phyloP scores from a whole-genome alignment of 495 filamentous ascomycete genomes.

The Annulohypoxylon bovei region DNA sequence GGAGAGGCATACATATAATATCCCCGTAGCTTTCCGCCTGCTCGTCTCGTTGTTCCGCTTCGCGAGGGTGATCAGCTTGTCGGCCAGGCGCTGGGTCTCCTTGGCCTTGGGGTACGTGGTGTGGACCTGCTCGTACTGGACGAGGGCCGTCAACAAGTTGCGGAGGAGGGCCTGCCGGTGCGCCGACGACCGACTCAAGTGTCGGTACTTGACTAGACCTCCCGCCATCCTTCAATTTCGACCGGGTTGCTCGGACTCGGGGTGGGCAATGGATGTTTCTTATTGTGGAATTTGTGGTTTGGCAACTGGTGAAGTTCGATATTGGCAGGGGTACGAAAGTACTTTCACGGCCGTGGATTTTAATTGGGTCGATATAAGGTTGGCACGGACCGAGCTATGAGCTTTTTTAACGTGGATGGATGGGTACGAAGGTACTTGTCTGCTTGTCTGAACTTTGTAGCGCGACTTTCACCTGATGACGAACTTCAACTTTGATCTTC shows the following conservation, averaged over 20 bases:
- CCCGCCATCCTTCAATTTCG: slow-evolving; percentile 76
- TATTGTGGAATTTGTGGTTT: slow-evolving; percentile 9
- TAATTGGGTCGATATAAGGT: slow-evolving; percentile 13
- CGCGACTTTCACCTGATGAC: slow-evolving; percentile 40
- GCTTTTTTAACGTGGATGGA: background rate
- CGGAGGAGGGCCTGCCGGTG: slow-evolving; percentile 93
- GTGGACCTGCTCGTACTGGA: slow-evolving; percentile 89
- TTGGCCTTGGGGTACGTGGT: slow-evolving; percentile 98
- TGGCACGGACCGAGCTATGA: slow-evolving; percentile 14
- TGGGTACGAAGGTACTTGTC: slow-evolving; percentile 8
- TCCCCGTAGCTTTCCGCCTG: slow-evolving; percentile 70
- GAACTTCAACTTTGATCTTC: slow-evolving; percentile 20
- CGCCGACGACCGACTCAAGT: slow-evolving; percentile 81
- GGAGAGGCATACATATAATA: slow-evolving; percentile 78
- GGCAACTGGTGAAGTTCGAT: background rate
- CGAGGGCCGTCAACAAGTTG: slow-evolving; percentile 94
- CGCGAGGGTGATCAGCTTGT: slow-evolving; percentile 90
- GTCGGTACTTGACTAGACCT: slow-evolving; percentile 83
- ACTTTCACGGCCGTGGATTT: slow-evolving; percentile 5
- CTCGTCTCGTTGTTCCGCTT: slow-evolving; percentile 89
- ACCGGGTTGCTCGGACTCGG: background rate
- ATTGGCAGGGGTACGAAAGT: slow-evolving; percentile 25
- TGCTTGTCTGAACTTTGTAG: slow-evolving; percentile 13
- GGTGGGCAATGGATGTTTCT: background rate
- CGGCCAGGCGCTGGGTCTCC: slow-evolving; percentile 91